Conservation (phyloP, 306 rosid species). For the Glycine tomentella region DNA sequence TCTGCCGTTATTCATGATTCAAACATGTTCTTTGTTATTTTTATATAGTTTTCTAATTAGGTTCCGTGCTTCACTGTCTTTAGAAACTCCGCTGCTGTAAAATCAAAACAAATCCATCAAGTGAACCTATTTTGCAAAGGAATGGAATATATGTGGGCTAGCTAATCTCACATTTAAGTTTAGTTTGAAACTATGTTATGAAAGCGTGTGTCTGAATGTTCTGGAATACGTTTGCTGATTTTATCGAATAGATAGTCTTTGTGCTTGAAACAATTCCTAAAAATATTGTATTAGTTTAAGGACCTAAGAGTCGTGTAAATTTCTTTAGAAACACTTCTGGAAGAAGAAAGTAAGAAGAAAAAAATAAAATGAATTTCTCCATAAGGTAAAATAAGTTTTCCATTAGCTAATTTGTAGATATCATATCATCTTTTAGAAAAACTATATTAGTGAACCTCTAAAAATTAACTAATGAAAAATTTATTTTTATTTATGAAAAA, state of each 20-base stretch:
- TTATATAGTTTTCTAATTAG: neutral
- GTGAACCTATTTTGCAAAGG: conserved; percentile 14
- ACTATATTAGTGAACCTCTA: too few relatives aligned
- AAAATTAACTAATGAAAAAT: too few relatives aligned
- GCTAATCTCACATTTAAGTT: conserved; percentile 15
- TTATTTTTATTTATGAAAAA: too few relatives aligned
- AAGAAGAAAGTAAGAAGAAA: too few relatives aligned
- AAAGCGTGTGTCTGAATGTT: neutral
- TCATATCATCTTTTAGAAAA: too few relatives aligned
- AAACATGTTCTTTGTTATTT: too few relatives aligned
- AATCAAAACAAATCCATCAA: conserved; percentile 19
- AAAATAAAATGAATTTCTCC: too few relatives aligned
- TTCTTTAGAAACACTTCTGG: too few relatives aligned
- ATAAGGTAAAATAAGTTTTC: too few relatives aligned
- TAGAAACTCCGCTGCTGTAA: neutral
- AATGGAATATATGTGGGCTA: conserved; percentile 12
- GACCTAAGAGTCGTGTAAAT: too few relatives aligned
- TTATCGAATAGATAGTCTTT: neutral
- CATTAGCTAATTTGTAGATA: too few relatives aligned
- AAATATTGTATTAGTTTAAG: conserved; percentile 2
- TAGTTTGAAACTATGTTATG: conserved; percentile 13
- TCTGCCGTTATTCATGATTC: neutral
- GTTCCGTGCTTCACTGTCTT: neutral
- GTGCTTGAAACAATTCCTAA: neutral
- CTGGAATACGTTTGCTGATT: conserved; percentile 4